phyloP scores from a whole-genome alignment of 2,329 filamentous ascomycete species.

The Biscogniauxia mediterranea region DNA sequence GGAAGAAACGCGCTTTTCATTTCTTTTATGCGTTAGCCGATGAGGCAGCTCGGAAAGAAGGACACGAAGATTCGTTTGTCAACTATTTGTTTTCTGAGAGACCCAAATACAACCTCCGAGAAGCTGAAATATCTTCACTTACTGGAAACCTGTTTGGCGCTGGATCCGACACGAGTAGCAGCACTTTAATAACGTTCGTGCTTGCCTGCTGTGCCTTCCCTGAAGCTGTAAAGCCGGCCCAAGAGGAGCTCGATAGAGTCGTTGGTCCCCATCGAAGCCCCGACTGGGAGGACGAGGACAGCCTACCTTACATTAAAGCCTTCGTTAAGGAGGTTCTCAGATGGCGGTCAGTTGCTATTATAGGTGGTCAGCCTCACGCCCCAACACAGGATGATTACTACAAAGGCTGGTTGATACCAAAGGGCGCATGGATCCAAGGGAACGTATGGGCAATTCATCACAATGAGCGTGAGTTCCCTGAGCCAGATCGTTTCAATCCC shows the following conservation, averaged over 20 bases:
- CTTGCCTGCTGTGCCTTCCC: constrained; percentile 51
- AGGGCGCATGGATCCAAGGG: constrained; percentile 47
- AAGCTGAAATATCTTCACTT: constrained; percentile 45
- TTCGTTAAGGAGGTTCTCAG: constrained; percentile 56
- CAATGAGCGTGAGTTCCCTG: constrained; percentile 46
- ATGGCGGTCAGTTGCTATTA: constrained; percentile 53
- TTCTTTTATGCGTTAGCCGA: constrained; percentile 54
- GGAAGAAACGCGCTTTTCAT: constrained; percentile 44
- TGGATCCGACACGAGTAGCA: constrained; percentile 48
- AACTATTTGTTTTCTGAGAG: constrained; percentile 48
- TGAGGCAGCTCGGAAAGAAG: constrained; percentile 43
- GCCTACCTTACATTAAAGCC: constrained; percentile 52
- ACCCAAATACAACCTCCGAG: constrained; percentile 43
- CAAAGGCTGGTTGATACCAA: constrained; percentile 49
- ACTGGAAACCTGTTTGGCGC: constrained; percentile 49
- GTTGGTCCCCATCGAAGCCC: constrained; percentile 48
- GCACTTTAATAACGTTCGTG: constrained; percentile 46
- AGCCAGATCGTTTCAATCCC: constrained; percentile 44
- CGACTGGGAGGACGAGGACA: constrained; percentile 44
- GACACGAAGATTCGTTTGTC: constrained; percentile 40
- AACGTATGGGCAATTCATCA: constrained; percentile 52
- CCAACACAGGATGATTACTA: constrained; percentile 47
- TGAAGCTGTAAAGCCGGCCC: constrained; percentile 45
- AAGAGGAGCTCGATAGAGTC: constrained; percentile 51
- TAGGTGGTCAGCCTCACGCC: constrained; percentile 50